phyloP scores from a whole-genome alignment of 2,329 filamentous ascomycete species.

The Talaromyces sp. region DNA sequence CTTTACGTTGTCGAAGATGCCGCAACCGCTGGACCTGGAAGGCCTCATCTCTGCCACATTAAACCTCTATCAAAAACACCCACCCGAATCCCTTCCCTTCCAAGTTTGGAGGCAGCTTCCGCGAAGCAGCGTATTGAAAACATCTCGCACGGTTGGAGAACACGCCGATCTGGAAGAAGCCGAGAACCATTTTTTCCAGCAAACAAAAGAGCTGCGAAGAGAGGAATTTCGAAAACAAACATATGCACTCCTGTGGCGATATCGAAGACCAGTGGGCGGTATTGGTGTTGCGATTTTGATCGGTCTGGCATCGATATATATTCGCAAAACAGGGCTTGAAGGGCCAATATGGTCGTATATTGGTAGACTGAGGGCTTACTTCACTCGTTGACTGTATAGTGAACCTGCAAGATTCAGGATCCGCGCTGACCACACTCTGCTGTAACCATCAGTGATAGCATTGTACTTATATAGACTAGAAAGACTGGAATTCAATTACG shows the following conservation, averaged over 20 bases:
- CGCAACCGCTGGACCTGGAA: constrained; percentile 76
- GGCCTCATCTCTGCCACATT: constrained; percentile 66
- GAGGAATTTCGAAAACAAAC: constrained; percentile 57
- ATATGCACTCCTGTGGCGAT: constrained; percentile 56
- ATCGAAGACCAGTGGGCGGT: constrained; percentile 62
- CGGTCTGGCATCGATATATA: constrained; percentile 65
- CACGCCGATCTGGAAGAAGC: constrained; percentile 60
- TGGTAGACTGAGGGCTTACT: constrained; percentile 25
- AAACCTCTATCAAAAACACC: constrained; percentile 61
- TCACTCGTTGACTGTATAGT: constrained; percentile 19
- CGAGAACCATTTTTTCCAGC: constrained; percentile 63
- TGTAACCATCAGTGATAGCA: background rate
- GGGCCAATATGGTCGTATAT: constrained; percentile 34
- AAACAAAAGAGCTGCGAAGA: constrained; percentile 68
- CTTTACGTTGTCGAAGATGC: constrained; percentile 80
- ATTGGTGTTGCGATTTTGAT: constrained; percentile 64
- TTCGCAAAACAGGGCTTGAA: constrained; percentile 51
- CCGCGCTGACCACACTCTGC: background rate
- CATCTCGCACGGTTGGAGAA: constrained; percentile 61
- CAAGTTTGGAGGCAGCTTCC: constrained; percentile 71
- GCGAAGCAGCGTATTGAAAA: constrained; percentile 77
- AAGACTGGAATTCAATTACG: background rate
- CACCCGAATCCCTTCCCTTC: constrained; percentile 65
- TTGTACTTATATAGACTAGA: background rate
- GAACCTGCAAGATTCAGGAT: background rate